phyloP scores from a whole-genome alignment of 768 basidiomycete species.

The Leccinum fibrillosum region DNA sequence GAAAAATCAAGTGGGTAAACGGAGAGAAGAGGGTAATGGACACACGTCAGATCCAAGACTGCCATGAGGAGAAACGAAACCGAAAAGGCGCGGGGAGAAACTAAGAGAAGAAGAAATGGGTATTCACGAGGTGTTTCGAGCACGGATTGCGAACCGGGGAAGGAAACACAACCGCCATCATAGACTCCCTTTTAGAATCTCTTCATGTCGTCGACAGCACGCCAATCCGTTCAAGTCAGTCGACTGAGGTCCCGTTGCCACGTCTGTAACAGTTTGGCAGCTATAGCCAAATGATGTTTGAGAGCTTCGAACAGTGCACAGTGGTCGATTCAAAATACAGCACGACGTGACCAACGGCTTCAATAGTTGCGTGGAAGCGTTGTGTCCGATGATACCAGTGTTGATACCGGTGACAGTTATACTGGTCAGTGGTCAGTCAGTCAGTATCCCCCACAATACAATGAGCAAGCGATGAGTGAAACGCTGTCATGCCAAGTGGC shows the following conservation, averaged over 20 bases:
- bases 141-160: not conserved
- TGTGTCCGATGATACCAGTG: not conserved
- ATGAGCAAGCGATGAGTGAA: not conserved
- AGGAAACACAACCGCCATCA: not conserved
- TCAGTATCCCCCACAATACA: not conserved
- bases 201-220: not conserved
- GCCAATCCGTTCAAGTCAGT: not conserved
- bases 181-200: not conserved
- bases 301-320: not conserved
- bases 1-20: not conserved
- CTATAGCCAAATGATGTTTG: not conserved
- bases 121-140: conserved; percentile 1
- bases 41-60: conserved; percentile 35
- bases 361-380: not conserved
- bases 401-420: not conserved
- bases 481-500: not conserved
- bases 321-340: too few relatives aligned
- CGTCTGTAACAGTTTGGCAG: not conserved
- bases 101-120: not conserved
- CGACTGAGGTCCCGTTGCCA: not conserved
- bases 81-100: not conserved
- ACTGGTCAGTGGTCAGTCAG: not conserved
- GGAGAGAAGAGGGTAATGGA: not conserved
- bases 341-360: not conserved
- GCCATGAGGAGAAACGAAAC: conserved; percentile 2